Evolutionary conservation across 192 early-diverging fungal species (phyloP).

Genomic region (Rhizoclosmatium globosum): DNA sequence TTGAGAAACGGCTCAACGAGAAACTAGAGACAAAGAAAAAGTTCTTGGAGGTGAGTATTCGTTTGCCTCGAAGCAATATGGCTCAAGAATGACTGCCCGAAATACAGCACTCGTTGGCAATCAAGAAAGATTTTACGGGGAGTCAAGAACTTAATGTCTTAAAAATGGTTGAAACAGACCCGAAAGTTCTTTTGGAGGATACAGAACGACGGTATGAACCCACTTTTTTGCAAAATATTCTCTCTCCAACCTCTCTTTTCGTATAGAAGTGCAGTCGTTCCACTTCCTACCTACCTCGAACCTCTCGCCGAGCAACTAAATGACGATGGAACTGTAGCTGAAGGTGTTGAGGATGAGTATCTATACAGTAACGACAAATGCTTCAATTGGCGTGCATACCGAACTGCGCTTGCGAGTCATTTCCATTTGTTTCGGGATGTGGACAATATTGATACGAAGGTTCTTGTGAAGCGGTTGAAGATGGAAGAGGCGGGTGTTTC

Average conservation of each 20-base stretch:
- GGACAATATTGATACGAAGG: conserved; percentile 25
- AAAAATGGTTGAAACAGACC: conserved; percentile 42
- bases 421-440: conserved; percentile 54
- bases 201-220: conserved; percentile 31
- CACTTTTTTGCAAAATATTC: conserved; percentile 10
- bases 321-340: conserved; percentile 39
- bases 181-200: conserved; percentile 22
- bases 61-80: not conserved
- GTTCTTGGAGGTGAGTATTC: conserved; percentile 36
- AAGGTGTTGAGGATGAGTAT: conserved; percentile 53
- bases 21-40: conserved; percentile 49
- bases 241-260: conserved; percentile 29
- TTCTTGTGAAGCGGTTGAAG: conserved; percentile 2
- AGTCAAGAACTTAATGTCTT: conserved; percentile 42
- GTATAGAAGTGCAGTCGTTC: conserved; percentile 1
- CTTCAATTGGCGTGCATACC: conserved; percentile 57
- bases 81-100: not conserved
- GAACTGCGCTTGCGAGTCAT: conserved; percentile 52
- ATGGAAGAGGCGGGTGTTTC: not conserved
- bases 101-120: conserved; percentile 25
- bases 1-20: conserved; percentile 63
- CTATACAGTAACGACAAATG: conserved; percentile 36
- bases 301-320: conserved; percentile 55
- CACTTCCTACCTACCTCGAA: conserved; percentile 46
- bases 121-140: conserved; percentile 46